Percentiles rank a stretch among this genome's conserved stretches.
Conservation (phyloP, 768 basidiomycete species). For the Trametes sanguinea region DNA sequence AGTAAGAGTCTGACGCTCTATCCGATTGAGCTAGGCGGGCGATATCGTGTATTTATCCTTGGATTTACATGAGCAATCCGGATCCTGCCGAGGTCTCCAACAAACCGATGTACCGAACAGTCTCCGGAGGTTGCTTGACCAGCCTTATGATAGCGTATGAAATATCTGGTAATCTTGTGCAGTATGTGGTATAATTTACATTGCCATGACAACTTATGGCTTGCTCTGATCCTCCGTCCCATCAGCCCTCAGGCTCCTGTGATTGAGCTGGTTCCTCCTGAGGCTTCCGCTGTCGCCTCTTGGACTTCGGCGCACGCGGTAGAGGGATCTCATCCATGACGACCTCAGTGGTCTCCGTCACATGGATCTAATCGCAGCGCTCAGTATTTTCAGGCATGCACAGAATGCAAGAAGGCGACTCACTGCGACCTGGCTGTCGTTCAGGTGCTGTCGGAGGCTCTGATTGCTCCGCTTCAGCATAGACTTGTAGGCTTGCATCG, state of each 20-base stretch:
- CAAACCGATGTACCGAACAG: too few relatives aligned
- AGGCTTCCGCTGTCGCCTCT: neutral
- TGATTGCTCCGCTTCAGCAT: conserved; percentile 15
- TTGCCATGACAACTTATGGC: too few relatives aligned
- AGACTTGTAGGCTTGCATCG: conserved; percentile 4
- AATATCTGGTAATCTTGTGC: too few relatives aligned
- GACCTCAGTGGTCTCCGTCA: conserved; percentile 10
- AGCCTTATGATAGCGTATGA: too few relatives aligned
- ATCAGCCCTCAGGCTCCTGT: neutral
- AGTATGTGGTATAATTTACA: too few relatives aligned
- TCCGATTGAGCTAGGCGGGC: conserved; percentile 23
- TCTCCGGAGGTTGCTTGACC: too few relatives aligned
- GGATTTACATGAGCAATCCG: neutral
- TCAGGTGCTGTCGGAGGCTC: conserved; percentile 7
- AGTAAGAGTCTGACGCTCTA: conserved; percentile 63
- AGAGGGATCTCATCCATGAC: conserved; percentile 1
- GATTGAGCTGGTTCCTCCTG: neutral
- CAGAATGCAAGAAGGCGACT: neutral
- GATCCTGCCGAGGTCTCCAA: too few relatives aligned
- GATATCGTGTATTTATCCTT: neutral
- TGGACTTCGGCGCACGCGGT: neutral
- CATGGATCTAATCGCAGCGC: conserved; percentile 1
- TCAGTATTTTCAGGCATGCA: neutral
- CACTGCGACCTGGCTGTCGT: conserved; percentile 1
- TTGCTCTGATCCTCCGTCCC: neutral